Evolutionary conservation across 192 early-diverging fungal species (phyloP), one percentile per base, ranked within the genome.

Genomic region (Chytriomyces hyalinus): DNA sequence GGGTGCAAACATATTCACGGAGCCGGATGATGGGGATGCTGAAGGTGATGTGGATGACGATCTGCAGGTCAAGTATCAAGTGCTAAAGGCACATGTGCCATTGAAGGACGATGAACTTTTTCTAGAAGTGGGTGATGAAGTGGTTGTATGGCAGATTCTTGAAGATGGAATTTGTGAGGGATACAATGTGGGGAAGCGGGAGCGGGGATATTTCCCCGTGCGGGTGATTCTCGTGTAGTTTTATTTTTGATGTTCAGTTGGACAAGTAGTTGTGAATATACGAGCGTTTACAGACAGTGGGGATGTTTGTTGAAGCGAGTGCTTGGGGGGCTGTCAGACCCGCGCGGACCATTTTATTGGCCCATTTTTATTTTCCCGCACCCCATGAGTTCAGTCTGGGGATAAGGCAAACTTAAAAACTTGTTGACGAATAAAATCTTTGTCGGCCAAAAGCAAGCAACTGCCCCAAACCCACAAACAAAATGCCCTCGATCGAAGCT

Each of bases 101-200:
- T 3, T 22, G 8, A 24, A 36, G 26, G 73, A 75, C 22, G 73
- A 75, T 66, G 73, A 75, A 36, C 49, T 75, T 9, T n/a, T 7
- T 48, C 51, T 75, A 17, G 73, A 66, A 15, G 61, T 66, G 0
- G 73, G 63, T 7, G 73, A 75, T 53, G 63, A 75, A 51, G 73
- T 75, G 11, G 73, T 75, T 45, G 62, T 75, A 57, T 75, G 73
- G 73, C 61, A 65, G 1, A 75, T 75, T 65, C 53, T 75, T 44
- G 73, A 75, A 45, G 73, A 75, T 51, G 73, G 73, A 28, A 64
- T 11, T 17, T 75, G 73, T 53, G 73, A 75, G 66, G 73, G 73
- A 46, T 75, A 65, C 60, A 60, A 57, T 66, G 63, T 75, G 10
- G 44, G 73, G 13, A 66, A 15, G 36, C n/a, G 46, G 64, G 47